Conservation (phyloP, 106 monocot genomes). For the Acorus calamus region DNA sequence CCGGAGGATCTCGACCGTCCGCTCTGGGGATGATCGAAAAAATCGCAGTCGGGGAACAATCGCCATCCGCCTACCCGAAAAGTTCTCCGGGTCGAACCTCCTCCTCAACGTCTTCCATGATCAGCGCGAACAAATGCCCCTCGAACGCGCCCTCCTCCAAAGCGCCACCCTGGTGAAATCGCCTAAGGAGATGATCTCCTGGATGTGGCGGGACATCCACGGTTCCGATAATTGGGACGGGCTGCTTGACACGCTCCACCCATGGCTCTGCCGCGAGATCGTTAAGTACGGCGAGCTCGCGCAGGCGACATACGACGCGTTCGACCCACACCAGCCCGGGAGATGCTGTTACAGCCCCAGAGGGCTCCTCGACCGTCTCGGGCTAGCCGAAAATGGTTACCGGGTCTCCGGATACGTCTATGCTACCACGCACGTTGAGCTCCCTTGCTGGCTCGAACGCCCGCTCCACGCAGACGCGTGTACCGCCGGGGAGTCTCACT, state of each 20-base stretch:
- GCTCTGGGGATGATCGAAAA: no score
- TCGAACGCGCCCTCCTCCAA: conserved; percentile 5
- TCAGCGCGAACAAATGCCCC: background rate
- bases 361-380: conserved; percentile 29
- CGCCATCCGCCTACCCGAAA: no score
- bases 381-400: conserved; percentile 31
- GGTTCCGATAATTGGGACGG: conserved; percentile 37
- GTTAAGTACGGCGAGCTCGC: conserved; percentile 70
- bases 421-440: conserved; percentile 46
- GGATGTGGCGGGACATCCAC: conserved; percentile 28
- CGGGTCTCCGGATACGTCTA: conserved; percentile 50
- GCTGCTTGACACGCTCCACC: conserved; percentile 62
- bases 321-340: conserved; percentile 48
- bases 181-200: conserved; percentile 46
- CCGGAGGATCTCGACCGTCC: no score
- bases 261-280: conserved; percentile 53
- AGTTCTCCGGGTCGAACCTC: no score
- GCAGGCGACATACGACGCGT: conserved; percentile 78
- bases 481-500: conserved; percentile 51
- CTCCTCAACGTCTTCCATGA: no score
- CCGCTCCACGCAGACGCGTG: conserved; percentile 34
- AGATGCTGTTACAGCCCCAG: conserved; percentile 32
- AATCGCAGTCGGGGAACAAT: no score
- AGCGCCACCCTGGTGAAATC: background rate
- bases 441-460: conserved; percentile 37